Conservation (phyloP, 2,329 filamentous ascomycete genomes). For the Penicillium polonicum region DNA sequence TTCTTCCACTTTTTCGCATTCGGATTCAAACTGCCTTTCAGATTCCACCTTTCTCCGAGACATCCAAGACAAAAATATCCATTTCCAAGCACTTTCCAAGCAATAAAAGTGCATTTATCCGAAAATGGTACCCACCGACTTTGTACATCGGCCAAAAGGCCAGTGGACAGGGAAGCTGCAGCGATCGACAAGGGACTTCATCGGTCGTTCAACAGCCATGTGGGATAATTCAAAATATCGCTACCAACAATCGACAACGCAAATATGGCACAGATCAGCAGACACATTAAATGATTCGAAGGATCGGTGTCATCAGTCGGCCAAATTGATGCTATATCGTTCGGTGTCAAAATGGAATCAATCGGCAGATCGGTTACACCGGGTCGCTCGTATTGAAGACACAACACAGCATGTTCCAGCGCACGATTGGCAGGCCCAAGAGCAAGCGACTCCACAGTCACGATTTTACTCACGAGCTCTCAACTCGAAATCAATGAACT, state of each 20-base stretch:
- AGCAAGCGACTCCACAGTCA: neutral
- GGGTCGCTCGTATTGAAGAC: neutral
- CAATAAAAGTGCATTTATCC: neutral
- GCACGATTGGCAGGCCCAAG: neutral
- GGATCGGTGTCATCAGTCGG: slow-evolving; percentile 13
- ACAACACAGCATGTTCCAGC: neutral
- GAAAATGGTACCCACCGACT: slow-evolving; percentile 11
- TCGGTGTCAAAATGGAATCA: slow-evolving; percentile 13
- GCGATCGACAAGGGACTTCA: slow-evolving; percentile 14
- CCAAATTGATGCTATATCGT: slow-evolving; percentile 6
- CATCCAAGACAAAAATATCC: neutral
- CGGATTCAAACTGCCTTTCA: neutral
- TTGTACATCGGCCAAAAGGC: slow-evolving; percentile 1
- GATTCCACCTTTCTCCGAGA: neutral
- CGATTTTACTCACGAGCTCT: neutral
- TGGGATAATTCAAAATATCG: slow-evolving; percentile 14
- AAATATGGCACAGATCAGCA: slow-evolving; percentile 16
- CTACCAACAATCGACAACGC: slow-evolving; percentile 14
- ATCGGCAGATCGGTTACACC: slow-evolving; percentile 12
- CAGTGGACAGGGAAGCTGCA: slow-evolving; percentile 13
- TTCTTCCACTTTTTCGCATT: neutral
- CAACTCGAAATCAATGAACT: neutral
- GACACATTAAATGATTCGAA: slow-evolving; percentile 12
- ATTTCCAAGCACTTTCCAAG: neutral
- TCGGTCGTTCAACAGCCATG: slow-evolving; percentile 9